These are phyloP conservation scores for Eimeria necatrix DNA, from an alignment of 169 alveolate species.

Conservation along the genomic window DNA sequence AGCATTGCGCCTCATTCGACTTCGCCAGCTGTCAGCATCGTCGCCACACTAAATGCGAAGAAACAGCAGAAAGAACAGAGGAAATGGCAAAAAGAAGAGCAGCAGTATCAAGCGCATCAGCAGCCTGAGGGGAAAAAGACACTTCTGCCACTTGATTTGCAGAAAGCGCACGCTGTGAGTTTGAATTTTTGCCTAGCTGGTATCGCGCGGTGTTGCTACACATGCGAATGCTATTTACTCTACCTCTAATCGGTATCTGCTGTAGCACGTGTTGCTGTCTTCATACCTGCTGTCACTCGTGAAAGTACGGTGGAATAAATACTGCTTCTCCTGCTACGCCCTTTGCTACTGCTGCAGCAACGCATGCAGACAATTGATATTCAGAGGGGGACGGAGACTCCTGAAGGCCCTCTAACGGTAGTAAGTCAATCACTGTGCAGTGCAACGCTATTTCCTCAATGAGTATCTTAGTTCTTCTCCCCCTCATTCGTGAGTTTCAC, in stretches of 20 bases:
- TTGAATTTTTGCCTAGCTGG: neutral
- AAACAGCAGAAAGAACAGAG: neutral
- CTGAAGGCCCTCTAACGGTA: constrained; percentile 56
- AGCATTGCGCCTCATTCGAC: constrained; percentile 20
- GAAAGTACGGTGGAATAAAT: neutral
- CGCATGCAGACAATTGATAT: constrained; percentile 69
- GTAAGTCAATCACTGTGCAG: neutral
- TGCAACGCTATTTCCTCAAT: neutral
- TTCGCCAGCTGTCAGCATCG: constrained; percentile 50
- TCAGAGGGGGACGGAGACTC: constrained; percentile 51
- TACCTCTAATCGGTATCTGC: neutral
- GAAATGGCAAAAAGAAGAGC: neutral
- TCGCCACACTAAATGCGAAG: neutral
- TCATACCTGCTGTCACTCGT: neutral
- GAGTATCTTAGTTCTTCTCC: neutral
- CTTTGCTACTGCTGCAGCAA: constrained; percentile 33
- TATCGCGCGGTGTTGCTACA: neutral
- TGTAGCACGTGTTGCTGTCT: neutral
- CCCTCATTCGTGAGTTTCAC: neutral
- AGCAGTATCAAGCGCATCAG: neutral
- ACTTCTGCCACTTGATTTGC: constrained; percentile 10
- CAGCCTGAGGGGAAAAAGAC: constrained; percentile 19
- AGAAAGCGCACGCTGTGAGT: constrained; percentile 39
- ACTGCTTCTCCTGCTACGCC: neutral
- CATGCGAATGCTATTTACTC: neutral